Percentiles rank a stretch among this genome's conserved stretches.
phyloP scores from a whole-genome alignment of 2,329 filamentous ascomycete genomes.

The Macrophomina tecta region DNA sequence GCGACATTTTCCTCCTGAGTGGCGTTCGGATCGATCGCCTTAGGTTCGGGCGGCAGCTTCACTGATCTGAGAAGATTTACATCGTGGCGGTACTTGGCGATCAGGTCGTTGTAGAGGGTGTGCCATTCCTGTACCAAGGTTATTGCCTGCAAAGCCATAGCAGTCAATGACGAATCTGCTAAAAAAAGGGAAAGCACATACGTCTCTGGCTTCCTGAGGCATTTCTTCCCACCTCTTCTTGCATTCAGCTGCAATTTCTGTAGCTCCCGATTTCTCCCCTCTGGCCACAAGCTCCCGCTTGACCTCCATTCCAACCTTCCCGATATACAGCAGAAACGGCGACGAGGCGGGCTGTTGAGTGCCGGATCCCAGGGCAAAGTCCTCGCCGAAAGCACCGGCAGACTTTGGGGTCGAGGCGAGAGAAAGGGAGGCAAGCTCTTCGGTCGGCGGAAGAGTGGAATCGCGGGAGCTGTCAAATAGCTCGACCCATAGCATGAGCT shows the following conservation, averaged over 20 bases:
- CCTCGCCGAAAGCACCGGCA: slow-evolving; percentile 28
- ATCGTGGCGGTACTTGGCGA: slow-evolving; percentile 47
- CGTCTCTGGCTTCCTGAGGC: slow-evolving; percentile 43
- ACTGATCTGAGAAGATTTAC: slow-evolving; percentile 44
- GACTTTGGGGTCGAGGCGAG: slow-evolving; percentile 11
- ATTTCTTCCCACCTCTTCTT: slow-evolving; percentile 47
- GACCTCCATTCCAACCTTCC: slow-evolving; percentile 46
- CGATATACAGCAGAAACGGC: slow-evolving; percentile 48
- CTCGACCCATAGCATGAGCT: slow-evolving; percentile 69
- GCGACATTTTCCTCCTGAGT: slow-evolving; percentile 48
- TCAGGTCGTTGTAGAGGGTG: slow-evolving; percentile 47
- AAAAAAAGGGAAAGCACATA: slow-evolving; percentile 18
- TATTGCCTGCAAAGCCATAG: slow-evolving; percentile 31
- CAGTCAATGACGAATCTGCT: slow-evolving; percentile 18
- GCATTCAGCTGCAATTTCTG: slow-evolving; percentile 50
- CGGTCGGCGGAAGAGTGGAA: slow-evolving; percentile 39
- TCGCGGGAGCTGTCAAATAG: slow-evolving; percentile 65
- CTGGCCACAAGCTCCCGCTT: slow-evolving; percentile 44
- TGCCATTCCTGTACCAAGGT: slow-evolving; percentile 45
- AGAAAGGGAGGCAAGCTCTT: slow-evolving; percentile 29
- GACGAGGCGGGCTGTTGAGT: slow-evolving; percentile 45
- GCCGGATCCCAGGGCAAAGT: neutral
- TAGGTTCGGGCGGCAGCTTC: slow-evolving; percentile 33
- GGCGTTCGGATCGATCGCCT: slow-evolving; percentile 45
- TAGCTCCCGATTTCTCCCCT: slow-evolving; percentile 46